A percentile compares a stretch with the other conserved stretches of the same genome.
Conservation (phyloP, 2,329 filamentous ascomycete genomes). For the Dactylellina haptotyla region DNA sequence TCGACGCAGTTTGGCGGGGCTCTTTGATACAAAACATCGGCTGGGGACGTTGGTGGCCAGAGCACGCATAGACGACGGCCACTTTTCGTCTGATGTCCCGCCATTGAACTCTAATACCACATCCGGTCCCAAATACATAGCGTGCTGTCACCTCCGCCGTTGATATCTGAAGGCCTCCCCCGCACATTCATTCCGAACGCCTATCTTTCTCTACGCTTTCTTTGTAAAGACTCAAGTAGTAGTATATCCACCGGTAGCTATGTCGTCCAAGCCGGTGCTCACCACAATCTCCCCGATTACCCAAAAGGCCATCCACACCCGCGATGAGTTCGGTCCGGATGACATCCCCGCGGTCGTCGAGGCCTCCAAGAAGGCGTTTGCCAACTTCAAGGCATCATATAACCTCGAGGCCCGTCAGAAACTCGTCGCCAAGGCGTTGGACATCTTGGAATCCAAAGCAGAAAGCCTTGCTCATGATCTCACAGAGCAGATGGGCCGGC, state of each 20-base stretch:
- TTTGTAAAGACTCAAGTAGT: neutral
- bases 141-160: neutral
- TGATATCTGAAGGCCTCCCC: no score
- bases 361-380: conserved; percentile 78
- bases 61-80: conserved; percentile 32
- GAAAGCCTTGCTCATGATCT: conserved; percentile 85
- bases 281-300: conserved; percentile 90
- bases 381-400: conserved; percentile 76
- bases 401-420: conserved; percentile 77
- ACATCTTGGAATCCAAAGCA: conserved; percentile 74
- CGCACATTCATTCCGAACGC: no score
- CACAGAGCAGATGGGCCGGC: conserved; percentile 93
- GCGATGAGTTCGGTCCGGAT: conserved; percentile 75
- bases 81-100: conserved; percentile 34
- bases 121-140: neutral
- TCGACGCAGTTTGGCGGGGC: conserved; percentile 30
- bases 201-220: neutral
- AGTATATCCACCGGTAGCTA: neutral
- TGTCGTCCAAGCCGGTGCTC: conserved; percentile 62
- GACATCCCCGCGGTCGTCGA: conserved; percentile 79
- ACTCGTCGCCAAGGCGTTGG: conserved; percentile 82
- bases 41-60: no score
- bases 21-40: no score
- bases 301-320: conserved; percentile 82
- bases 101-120: neutral